Base-by-base conservation (phyloP, 192 early-diverging fungal species). In the Backusella sp. region DNA sequence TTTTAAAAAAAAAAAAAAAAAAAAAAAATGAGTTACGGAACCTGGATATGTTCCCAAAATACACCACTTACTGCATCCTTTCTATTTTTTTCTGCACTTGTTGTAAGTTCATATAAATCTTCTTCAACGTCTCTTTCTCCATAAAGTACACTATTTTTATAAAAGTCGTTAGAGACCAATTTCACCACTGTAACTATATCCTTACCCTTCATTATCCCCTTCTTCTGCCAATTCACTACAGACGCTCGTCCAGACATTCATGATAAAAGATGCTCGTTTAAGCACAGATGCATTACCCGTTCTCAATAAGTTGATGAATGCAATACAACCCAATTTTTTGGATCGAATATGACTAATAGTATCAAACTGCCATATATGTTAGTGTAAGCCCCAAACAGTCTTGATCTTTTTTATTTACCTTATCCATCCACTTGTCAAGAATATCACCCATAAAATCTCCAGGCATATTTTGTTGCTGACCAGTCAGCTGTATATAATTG, bases 281-380 rank as follows among this genome's bases (percentile, higher is more conserved):
- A 91, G 44, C 0, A 91, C 82, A 1, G 76, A 35, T 17, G 86
- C 79, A 65, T 89, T 75, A 3, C 83, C 83, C 0, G 89, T 88
- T 6, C 82, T 70, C 6, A 88, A 83, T 68, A 94, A 75, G 14
- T 87, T 84, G 17, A 88, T 85, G 59, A 91, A 76, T 3, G 80
- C 90, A 84, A 93, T 90, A 6, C 88, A 88, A 72, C 82, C 83
- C 21, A 92, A 78, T 76, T 94, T 94, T 28, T 91, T 82, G 73
- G 90, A 85, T 65, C 89, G 89, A 14, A 88, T 83, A 67, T 94
- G 91, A 8, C 90, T 87, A 65, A 94, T 85, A 23, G 89, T 89
- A 82, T 95, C 94, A 86, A 91, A 93, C 92, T 95, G 34, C 23
- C 19, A 26, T 3, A 3, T 3, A n/a, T 67, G 4, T 70, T 42